Conservation (phyloP, 225 moss, liverwort and hornwort species). For the Physcomitrium patens region DNA sequence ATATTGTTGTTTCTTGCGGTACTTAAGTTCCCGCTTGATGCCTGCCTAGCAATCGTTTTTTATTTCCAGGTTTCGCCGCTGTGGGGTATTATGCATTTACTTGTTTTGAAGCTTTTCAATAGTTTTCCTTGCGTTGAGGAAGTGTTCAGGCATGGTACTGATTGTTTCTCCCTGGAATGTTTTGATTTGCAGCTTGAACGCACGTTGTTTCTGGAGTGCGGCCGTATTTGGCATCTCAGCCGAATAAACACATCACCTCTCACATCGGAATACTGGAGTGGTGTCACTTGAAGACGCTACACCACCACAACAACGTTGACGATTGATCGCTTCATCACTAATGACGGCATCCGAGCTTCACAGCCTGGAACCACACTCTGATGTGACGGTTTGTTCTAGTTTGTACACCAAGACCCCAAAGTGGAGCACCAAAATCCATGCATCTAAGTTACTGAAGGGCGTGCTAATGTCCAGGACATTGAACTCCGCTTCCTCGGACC, state of each 20-base stretch:
- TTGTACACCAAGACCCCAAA: conserved; percentile 40
- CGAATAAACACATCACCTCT: conserved; percentile 24
- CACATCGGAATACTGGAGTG: conserved; percentile 6
- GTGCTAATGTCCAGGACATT: conserved; percentile 54
- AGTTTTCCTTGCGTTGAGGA: not conserved
- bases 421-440: conserved; percentile 54
- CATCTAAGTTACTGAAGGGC: conserved; percentile 53
- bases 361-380: conserved; percentile 45
- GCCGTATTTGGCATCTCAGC: conserved; percentile 3
- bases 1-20: too few relatives aligned
- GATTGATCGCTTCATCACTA: not conserved
- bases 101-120: not conserved
- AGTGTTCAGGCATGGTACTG: not conserved
- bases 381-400: conserved; percentile 37
- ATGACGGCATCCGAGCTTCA: conserved; percentile 62
- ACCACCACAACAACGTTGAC: not conserved
- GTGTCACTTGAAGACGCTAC: not conserved
- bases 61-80: not conserved
- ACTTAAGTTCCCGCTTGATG: too few relatives aligned
- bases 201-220: not conserved
- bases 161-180: conserved; percentile 22
- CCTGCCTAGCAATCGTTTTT: too few relatives aligned
- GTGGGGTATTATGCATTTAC: not conserved
- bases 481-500: conserved; percentile 45
- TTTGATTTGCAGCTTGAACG: conserved; percentile 36